Evolutionary conservation across 345 rosid species (phyloP).

Genomic region (Rhodomyrtus tomentosa): DNA sequence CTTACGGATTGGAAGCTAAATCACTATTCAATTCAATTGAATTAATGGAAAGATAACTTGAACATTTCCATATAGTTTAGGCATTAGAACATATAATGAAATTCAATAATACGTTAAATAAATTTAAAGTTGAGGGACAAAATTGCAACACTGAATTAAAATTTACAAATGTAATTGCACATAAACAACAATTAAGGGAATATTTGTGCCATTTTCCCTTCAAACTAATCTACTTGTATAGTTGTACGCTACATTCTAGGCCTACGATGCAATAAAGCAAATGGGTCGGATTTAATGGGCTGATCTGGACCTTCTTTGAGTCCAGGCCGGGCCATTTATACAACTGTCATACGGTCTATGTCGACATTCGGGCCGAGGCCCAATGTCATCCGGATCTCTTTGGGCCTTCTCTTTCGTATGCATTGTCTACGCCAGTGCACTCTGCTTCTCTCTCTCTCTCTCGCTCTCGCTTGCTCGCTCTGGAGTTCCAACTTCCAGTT

Average conservation of each 20-base stretch:
- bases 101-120: too few species aligned
- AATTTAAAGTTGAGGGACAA: too few species aligned
- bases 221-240: neutral
- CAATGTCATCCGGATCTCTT: neutral
- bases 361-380: neutral
- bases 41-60: neutral
- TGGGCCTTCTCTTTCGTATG: neutral
- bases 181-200: too few species aligned
- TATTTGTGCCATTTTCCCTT: too few species aligned
- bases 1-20: neutral
- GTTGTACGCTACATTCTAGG: neutral
- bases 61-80: neutral
- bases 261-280: accelerated
- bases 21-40: neutral
- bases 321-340: neutral
- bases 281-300: neutral
- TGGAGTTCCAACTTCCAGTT: neutral
- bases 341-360: neutral
- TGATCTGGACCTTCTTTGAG: neutral
- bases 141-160: too few species aligned
- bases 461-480: neutral
- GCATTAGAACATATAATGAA: neutral
- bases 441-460: neutral
- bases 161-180: too few species aligned
- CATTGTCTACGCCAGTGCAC: neutral